These are phyloP conservation scores for Fusarium mexicanum DNA, from an alignment of 2,329 filamentous ascomycete species.

Conservation along the genomic window DNA sequence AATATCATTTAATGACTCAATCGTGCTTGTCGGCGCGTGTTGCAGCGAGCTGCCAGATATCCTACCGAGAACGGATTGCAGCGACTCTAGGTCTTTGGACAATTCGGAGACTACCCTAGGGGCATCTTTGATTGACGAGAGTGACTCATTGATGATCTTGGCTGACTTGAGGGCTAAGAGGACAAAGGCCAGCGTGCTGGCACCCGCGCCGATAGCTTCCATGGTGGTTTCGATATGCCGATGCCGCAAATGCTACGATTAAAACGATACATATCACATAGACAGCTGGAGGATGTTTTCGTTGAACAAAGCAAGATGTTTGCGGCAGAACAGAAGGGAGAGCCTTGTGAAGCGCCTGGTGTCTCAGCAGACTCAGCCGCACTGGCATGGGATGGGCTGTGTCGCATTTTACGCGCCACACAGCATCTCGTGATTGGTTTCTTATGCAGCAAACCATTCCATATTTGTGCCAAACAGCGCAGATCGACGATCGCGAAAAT, in stretches of 20 bases:
- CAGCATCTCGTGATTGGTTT: neutral
- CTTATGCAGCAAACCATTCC: neutral
- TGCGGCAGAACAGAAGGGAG: too few relatives aligned
- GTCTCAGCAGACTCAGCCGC: constrained; percentile 5
- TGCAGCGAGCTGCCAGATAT: neutral
- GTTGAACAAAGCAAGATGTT: neutral
- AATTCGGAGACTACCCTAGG: neutral
- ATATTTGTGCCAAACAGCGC: neutral
- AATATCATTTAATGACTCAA: neutral
- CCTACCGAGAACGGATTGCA: constrained; percentile 1
- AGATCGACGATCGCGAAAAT: neutral
- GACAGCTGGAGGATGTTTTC: fast-evolving
- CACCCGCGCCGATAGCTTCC: constrained; percentile 13
- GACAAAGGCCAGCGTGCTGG: constrained; percentile 16
- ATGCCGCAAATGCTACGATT: too few relatives aligned
- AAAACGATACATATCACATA: neutral
- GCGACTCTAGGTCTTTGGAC: neutral
- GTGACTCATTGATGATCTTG: constrained; percentile 12
- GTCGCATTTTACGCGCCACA: neutral
- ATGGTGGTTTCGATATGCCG: neutral
- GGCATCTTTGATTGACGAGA: constrained; percentile 8
- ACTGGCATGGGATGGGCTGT: neutral
- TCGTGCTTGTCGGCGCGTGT: neutral
- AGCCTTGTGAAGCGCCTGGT: neutral
- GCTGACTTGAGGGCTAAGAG: constrained; percentile 12